Base-by-base conservation (phyloP, 352 stramenopile species). In the Phytophthora hybrid region DNA sequence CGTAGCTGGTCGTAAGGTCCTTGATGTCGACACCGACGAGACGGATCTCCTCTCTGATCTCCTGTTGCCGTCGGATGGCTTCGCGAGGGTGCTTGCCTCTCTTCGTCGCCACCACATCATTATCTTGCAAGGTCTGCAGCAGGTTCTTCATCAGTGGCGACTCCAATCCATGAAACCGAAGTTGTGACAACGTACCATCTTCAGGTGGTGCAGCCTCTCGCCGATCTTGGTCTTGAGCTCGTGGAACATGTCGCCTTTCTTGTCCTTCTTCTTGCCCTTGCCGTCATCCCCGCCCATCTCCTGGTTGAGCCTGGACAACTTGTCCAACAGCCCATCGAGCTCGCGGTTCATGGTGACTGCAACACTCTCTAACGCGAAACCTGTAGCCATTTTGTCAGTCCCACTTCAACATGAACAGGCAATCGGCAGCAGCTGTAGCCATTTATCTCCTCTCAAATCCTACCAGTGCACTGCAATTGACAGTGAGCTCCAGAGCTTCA, bases 11-110 rank as follows among this genome's bases (percentile, higher is more conserved):
- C 59, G 82, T 87, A 55, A 94, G 83, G 66, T 94, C 88, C 51
- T 81, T 82, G 59, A 95, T 90, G 53, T 96, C 90, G 46, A 93
- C 77, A 5, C 81, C 77, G 6, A 92, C 81, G 11, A 93, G 74
- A 1, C 86, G 88, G 55, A 95, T 89, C 54, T 96, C 88, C 63
- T 96, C 87, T 64, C 87, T 78, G 59, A 95, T 90, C 65, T 93
- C 86, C 62, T 94, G 88, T 64, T 96, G 88, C 16, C 88, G 76
- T 57, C 84, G 78, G 44, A 96, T 95, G 52, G 84, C 87, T 78
- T 96, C 88, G n/a, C 89, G 84, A 44, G 88, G 88, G 65, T 95
- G 88, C 62, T 93, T 93, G 51, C 78, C 85, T 66, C 80, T 71
- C 66, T 92, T 94, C 59, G 77, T 82, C 52, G 83, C 79, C 9